These are phyloP conservation scores for Setomelanomma holmii DNA, from an alignment of 2,329 filamentous ascomycete genomes.

Conservation along the genomic window DNA sequence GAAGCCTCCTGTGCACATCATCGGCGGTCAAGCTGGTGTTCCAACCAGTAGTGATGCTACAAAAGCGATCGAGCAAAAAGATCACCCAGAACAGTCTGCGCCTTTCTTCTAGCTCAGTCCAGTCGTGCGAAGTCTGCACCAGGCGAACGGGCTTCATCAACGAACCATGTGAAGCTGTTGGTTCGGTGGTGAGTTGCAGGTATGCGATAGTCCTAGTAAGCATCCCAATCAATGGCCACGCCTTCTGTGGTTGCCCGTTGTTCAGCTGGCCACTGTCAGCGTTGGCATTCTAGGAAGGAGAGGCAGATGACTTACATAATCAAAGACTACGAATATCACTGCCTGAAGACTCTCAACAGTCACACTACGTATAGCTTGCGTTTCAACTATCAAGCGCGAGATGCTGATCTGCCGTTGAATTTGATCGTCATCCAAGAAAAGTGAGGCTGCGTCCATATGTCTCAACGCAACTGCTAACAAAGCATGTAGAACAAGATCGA, in stretches of 20 bases:
- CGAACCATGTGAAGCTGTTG: slow-evolving; percentile 31
- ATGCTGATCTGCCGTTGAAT: slow-evolving; percentile 31
- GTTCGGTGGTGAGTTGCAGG: slow-evolving; percentile 40
- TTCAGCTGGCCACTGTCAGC: slow-evolving; percentile 29
- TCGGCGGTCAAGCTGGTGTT: slow-evolving; percentile 44
- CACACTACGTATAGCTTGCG: slow-evolving; percentile 30
- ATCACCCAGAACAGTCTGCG: slow-evolving; percentile 43
- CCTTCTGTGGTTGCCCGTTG: slow-evolving; percentile 35
- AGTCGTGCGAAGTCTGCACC: slow-evolving; percentile 34
- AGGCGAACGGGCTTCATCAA: slow-evolving; percentile 40
- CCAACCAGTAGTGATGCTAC: slow-evolving; percentile 43
- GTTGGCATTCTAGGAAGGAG: neutral
- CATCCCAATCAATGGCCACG: slow-evolving; percentile 44
- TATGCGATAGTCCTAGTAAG: slow-evolving; percentile 44
- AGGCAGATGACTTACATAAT: slow-evolving; percentile 27
- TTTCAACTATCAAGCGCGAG: slow-evolving; percentile 42
- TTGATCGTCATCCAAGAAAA: slow-evolving; percentile 36
- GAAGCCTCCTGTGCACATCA: slow-evolving; percentile 41
- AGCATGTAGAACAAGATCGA: slow-evolving; percentile 38
- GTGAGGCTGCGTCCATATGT: slow-evolving; percentile 30
- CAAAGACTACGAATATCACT: slow-evolving; percentile 42
- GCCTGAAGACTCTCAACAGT: slow-evolving; percentile 41
- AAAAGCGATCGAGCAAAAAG: slow-evolving; percentile 44
- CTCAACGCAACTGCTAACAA: slow-evolving; percentile 37
- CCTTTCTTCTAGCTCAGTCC: slow-evolving; percentile 42